Percentiles rank a stretch among this genome's conserved stretches.
These are phyloP conservation scores for Prorocentrum cordatum DNA, from an alignment of 169 alveolate species.

Conservation along the genomic window DNA sequence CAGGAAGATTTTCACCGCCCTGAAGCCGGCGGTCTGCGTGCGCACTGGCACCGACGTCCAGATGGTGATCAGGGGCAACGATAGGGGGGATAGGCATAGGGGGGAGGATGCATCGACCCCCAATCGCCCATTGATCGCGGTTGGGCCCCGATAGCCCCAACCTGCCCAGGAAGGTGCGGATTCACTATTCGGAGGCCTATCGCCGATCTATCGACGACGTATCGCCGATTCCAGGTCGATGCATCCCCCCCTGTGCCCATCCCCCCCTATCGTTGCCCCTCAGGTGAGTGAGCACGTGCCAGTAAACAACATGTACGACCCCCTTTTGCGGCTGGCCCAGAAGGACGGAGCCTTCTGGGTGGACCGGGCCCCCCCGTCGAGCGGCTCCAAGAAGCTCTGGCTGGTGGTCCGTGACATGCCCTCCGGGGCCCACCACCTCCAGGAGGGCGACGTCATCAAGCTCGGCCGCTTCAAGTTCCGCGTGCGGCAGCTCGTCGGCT, in stretches of 20 bases:
- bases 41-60: slow-evolving; percentile 44
- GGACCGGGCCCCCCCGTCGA: slow-evolving; percentile 41
- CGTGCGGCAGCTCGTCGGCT: slow-evolving; percentile 80
- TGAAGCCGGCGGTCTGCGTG: slow-evolving; percentile 6
- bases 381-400: slow-evolving; percentile 81
- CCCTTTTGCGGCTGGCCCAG: slow-evolving; percentile 65
- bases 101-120: no score
- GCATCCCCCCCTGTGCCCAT: no score
- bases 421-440: slow-evolving; percentile 78
- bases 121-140: no score
- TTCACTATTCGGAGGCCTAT: no score
- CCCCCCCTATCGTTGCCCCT: no score
- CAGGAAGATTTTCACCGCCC: slow-evolving; percentile 47
- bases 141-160: no score
- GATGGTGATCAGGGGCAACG: slow-evolving; percentile 39
- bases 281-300: no score
- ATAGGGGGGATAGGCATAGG: no score
- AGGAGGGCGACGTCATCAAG: slow-evolving; percentile 87
- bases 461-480: slow-evolving; percentile 88
- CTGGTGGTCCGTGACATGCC: slow-evolving; percentile 84
- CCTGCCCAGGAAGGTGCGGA: no score
- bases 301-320: no score
- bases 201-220: no score
- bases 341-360: slow-evolving; percentile 49
- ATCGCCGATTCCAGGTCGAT: no score